Conservation (phyloP, 2,329 filamentous ascomycete genomes). For the Aspergillus sp. region DNA sequence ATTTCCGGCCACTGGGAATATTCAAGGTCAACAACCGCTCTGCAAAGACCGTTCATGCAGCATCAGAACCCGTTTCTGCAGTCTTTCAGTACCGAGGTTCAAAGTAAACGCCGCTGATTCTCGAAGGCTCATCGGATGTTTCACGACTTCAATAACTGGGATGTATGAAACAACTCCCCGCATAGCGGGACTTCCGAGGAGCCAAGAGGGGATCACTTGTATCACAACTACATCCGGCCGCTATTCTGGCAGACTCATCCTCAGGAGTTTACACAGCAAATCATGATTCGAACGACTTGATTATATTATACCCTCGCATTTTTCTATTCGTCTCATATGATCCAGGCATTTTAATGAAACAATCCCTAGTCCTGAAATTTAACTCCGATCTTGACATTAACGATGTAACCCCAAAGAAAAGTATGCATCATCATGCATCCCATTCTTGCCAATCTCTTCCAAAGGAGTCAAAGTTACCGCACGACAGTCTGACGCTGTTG, state of each 20-base stretch:
- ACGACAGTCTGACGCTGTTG: constrained; percentile 60
- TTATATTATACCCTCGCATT: constrained; percentile 6
- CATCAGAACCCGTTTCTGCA: neutral
- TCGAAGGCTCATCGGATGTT: neutral
- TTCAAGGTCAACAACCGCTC: neutral
- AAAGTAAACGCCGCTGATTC: neutral
- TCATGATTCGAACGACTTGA: constrained; percentile 6
- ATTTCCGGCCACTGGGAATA: neutral
- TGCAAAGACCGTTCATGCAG: neutral
- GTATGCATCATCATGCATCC: neutral
- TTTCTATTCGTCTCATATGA: neutral
- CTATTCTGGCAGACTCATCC: neutral
- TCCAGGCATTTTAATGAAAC: neutral
- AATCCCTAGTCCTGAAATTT: neutral
- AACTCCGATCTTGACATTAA: neutral
- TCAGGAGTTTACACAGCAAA: neutral
- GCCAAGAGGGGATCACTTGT: neutral
- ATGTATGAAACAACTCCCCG: neutral
- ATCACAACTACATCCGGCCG: neutral
- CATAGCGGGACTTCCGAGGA: neutral
- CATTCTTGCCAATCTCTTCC: neutral
- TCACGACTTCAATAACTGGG: neutral
- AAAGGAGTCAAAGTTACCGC: constrained; percentile 57
- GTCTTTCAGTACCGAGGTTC: neutral
- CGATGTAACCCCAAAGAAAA: neutral